Conservation (phyloP, 208 protist genomes). For the Crithidia bombi region DNA sequence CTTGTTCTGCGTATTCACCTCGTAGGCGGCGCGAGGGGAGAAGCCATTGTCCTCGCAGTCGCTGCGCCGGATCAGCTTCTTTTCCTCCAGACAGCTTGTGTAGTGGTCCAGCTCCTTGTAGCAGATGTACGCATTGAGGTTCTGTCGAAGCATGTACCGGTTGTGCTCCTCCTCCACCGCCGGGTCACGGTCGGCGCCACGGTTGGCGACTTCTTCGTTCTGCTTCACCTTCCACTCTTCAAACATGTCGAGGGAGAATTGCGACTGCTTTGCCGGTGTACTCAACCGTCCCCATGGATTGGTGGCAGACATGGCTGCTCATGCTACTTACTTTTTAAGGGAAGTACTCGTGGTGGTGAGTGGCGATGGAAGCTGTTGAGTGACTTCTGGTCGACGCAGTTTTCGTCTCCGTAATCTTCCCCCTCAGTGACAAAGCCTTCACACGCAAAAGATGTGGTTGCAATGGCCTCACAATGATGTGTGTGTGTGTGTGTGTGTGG, state of each 20-base stretch:
- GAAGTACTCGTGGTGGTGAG: too few species aligned
- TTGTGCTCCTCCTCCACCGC: slow-evolving; percentile 75
- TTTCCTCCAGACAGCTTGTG: slow-evolving; percentile 67
- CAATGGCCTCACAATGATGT: too few species aligned
- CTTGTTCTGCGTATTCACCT: slow-evolving; percentile 79
- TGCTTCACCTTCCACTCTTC: slow-evolving; percentile 75
- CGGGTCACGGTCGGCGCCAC: slow-evolving; percentile 57
- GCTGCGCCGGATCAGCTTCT: slow-evolving; percentile 52
- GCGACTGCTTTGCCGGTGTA: slow-evolving; percentile 51
- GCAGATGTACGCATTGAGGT: slow-evolving; percentile 85
- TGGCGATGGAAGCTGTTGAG: too few species aligned
- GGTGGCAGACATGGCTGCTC: slow-evolving; percentile 22
- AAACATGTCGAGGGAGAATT: slow-evolving; percentile 72
- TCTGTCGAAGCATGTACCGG: slow-evolving; percentile 76
- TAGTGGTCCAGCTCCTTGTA: slow-evolving; percentile 79
- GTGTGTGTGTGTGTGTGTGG: too few species aligned
- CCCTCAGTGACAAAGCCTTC: too few species aligned
- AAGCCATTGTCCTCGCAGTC: slow-evolving; percentile 24
- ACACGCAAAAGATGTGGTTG: too few species aligned
- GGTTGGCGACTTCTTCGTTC: slow-evolving; percentile 51
- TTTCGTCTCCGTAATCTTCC: too few species aligned
- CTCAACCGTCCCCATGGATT: slow-evolving; percentile 41
- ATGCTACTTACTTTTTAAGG: neutral
- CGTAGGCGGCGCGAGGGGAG: slow-evolving; percentile 34
- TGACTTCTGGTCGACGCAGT: too few species aligned